phyloP scores from a whole-genome alignment of 495 filamentous ascomycete genomes.

The Hyphodiscus hymeniophilus region DNA sequence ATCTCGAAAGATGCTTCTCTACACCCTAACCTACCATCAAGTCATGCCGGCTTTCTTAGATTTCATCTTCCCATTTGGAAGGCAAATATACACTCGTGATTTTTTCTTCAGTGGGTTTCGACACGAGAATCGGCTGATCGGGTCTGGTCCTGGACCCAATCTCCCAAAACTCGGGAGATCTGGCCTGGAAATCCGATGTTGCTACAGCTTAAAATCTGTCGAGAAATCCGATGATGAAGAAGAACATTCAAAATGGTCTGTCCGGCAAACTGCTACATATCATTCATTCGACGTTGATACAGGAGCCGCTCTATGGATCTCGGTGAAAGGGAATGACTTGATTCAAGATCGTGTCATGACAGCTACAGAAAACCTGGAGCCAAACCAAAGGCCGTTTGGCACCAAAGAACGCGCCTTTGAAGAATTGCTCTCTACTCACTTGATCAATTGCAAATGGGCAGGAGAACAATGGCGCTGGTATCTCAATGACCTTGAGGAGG shows the following conservation, averaged over 20 bases:
- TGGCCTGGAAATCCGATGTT: slow-evolving; percentile 32
- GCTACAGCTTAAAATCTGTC: slow-evolving; percentile 37
- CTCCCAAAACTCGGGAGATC: slow-evolving; percentile 31
- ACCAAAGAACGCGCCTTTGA: slow-evolving; percentile 18
- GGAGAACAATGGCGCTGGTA: slow-evolving; percentile 39
- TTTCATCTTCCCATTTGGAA: slow-evolving; percentile 34
- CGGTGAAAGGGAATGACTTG: slow-evolving; percentile 32
- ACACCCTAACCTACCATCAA: slow-evolving; percentile 33
- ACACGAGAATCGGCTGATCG: slow-evolving; percentile 3
- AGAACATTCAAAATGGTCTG: slow-evolving; percentile 31
- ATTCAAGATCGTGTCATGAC: slow-evolving; percentile 22
- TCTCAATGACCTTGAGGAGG: slow-evolving; percentile 33
- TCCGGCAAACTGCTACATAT: slow-evolving; percentile 33
- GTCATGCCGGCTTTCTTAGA: slow-evolving; percentile 36
- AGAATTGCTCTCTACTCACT: slow-evolving; percentile 28
- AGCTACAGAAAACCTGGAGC: background rate
- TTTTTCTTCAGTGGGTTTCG: slow-evolving; percentile 15
- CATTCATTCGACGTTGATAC: slow-evolving; percentile 36
- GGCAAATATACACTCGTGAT: slow-evolving; percentile 29
- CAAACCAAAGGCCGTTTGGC: background rate
- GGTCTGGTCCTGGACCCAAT: slow-evolving; percentile 18
- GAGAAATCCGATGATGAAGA: slow-evolving; percentile 23
- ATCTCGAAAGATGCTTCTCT: slow-evolving; percentile 27
- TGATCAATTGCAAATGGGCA: slow-evolving; percentile 35
- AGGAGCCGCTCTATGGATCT: slow-evolving; percentile 29